Base-by-base conservation (phyloP, 2,329 filamentous ascomycete genomes). In the Colletotrichum sp. region DNA sequence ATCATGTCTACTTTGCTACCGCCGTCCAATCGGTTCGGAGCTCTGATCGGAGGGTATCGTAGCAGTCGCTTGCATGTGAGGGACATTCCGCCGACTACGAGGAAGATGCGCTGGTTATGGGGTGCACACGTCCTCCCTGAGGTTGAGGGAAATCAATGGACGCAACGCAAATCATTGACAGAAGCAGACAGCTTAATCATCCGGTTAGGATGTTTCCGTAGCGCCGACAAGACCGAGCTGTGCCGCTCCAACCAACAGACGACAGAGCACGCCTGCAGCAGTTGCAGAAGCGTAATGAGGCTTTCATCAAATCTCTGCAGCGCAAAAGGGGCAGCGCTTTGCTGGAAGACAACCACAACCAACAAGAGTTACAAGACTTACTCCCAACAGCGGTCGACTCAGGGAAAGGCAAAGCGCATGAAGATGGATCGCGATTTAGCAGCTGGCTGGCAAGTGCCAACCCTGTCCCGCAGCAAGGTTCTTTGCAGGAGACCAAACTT, bases 281-380 rank as follows among this genome's bases (percentile, higher is more conserved):
- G 70, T 39, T 76, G 75, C 71, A 76, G 75, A 76, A 75, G 71
- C 75, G 75, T 75, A 75, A 75, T 75, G 60, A 71, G 60, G 9
- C 24, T 24, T 49, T 59, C 66, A 68, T 63, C 52, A 76, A 76
- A 71, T 24, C 28, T 75, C 72, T 75, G 75, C 75, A 75, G 32
- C 21, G 60, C 32, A 39, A 75, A 69, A 67, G 71, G 71, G 71
- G 52, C 30, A 34, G 59, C 59, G 73, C 21, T 49, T 39, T 73
- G 34, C 64, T 57, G 68, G 1, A 24, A 26, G 24, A 55, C 65
- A 65, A 71, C 9, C 16, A 36, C 44, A 24, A 59, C 62, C 39
- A 63, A 66, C 55, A 21, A 44, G 16, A 32, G 7, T 34, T 36
- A 66, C 55, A 21, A 30, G 18, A 49, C 39, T 49, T 36, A 44